Conservation (phyloP, 1,284 basidiomycete genomes). For the Schizopora paradoxa region DNA sequence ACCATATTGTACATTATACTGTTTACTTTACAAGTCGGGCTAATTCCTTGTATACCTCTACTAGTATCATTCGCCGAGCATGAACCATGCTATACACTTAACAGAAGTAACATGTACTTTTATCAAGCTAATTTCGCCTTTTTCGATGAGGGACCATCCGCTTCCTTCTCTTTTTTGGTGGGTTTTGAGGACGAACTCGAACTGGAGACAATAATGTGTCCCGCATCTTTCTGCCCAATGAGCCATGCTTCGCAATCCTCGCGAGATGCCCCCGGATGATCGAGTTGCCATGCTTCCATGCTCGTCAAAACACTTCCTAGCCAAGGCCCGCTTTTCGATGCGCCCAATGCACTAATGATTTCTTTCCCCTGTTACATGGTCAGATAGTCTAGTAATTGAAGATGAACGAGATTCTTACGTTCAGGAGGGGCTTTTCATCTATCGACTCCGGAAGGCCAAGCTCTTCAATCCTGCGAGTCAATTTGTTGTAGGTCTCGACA, state of each 20-base stretch:
- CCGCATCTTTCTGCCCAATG: conserved; percentile 42
- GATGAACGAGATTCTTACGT: conserved; percentile 47
- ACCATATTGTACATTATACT: no score
- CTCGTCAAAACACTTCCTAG: conserved; percentile 56
- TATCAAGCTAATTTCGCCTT: conserved; percentile 9
- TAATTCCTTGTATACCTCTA: no score
- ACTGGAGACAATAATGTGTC: conserved; percentile 28
- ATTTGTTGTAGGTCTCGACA: conserved; percentile 60
- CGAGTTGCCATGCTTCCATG: conserved; percentile 80
- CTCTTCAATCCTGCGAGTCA: conserved; percentile 55
- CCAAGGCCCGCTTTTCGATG: conserved; percentile 62
- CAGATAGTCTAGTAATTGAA: conserved; percentile 5
- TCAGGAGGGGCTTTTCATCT: conserved; percentile 67
- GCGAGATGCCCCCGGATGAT: conserved; percentile 58
- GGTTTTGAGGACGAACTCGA: background rate
- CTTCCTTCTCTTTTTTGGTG: background rate
- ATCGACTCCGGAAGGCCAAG: conserved; percentile 57
- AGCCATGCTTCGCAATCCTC: conserved; percentile 73
- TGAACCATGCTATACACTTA: background rate
- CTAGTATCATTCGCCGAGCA: background rate
- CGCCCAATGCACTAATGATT: conserved; percentile 50
- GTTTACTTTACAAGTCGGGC: no score
- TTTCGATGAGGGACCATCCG: background rate
- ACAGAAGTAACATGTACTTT: background rate
- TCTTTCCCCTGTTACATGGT: conserved; percentile 83